Percentiles rank a stretch among this genome's conserved stretches.
phyloP scores from a whole-genome alignment of 1,284 basidiomycete genomes.

The Apiotrichum gracile region DNA sequence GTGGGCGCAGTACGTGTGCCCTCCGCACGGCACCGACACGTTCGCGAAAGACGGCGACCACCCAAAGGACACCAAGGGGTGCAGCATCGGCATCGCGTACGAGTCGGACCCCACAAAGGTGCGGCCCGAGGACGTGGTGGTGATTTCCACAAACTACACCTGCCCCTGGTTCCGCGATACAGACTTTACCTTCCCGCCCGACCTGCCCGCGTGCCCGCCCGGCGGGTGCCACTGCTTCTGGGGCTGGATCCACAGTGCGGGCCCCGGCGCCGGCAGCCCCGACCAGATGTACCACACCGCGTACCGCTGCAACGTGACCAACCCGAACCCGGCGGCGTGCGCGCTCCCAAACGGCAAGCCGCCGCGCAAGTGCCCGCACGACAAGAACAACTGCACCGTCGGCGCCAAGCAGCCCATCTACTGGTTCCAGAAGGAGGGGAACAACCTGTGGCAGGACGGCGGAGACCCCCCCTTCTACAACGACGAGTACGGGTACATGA shows the following conservation, averaged over 20 bases:
- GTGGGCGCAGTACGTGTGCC: too few relatives aligned
- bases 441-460: constrained; percentile 48
- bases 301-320: not conserved
- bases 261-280: not conserved
- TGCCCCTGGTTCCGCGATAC: constrained; percentile 60
- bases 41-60: too few relatives aligned
- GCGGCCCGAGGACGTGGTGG: constrained; percentile 59
- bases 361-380: not conserved
- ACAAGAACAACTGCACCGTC: constrained; percentile 23
- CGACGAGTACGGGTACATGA: constrained; percentile 21
- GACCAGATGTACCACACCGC: constrained; percentile 29
- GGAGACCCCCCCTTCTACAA: constrained; percentile 24
- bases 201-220: constrained; percentile 63
- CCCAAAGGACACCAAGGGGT: not conserved
- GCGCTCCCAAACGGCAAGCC: constrained; percentile 19
- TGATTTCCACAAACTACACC: constrained; percentile 67
- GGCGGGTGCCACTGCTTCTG: constrained; percentile 64
- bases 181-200: constrained; percentile 58
- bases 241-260: constrained; percentile 56
- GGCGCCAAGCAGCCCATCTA: constrained; percentile 14
- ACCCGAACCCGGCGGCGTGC: not conserved
- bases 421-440: constrained; percentile 14
- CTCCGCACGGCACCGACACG: too few relatives aligned
- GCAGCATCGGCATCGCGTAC: constrained; percentile 57
- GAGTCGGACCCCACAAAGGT: constrained; percentile 54